Evolutionary conservation across 495 filamentous ascomycete genomes (phyloP).

Genomic region (Podospora didyma): DNA sequence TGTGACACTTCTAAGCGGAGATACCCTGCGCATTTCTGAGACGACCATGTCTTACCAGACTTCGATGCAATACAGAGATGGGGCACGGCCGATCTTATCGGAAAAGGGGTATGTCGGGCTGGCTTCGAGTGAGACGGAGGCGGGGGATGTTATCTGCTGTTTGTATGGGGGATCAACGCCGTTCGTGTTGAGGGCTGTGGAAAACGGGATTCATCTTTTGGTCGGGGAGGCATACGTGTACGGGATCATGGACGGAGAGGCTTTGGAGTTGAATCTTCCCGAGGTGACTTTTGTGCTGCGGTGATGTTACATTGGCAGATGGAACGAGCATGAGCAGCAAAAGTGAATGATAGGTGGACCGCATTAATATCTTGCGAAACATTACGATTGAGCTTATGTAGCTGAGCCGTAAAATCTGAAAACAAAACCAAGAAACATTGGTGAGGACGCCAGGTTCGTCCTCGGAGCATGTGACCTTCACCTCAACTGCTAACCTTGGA

Average conservation of each 20-base stretch:
- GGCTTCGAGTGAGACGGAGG: not conserved
- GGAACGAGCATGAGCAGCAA: no score
- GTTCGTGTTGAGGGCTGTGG: not conserved
- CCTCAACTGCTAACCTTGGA: no score
- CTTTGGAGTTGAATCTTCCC: not conserved
- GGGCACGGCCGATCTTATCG: not conserved
- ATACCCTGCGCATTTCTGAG: not conserved
- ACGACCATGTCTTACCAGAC: not conserved
- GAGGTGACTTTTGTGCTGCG: no score
- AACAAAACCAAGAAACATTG: no score
- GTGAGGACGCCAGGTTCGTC: no score
- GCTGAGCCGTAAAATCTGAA: no score
- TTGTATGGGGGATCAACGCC: not conserved
- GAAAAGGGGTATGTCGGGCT: not conserved
- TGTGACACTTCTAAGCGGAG: not conserved
- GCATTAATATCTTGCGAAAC: no score
- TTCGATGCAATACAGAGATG: not conserved
- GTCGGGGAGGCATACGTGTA: constrained; percentile 2
- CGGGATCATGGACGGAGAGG: constrained; percentile 4
- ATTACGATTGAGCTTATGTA: no score
- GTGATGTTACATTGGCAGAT: no score
- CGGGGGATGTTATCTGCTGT: not conserved
- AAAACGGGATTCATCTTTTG: not conserved
- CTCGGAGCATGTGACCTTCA: no score
- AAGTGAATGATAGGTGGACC: no score